phyloP scores from a whole-genome alignment of 2,329 filamentous ascomycete species.

The Aspergillus pseudonomiae region DNA sequence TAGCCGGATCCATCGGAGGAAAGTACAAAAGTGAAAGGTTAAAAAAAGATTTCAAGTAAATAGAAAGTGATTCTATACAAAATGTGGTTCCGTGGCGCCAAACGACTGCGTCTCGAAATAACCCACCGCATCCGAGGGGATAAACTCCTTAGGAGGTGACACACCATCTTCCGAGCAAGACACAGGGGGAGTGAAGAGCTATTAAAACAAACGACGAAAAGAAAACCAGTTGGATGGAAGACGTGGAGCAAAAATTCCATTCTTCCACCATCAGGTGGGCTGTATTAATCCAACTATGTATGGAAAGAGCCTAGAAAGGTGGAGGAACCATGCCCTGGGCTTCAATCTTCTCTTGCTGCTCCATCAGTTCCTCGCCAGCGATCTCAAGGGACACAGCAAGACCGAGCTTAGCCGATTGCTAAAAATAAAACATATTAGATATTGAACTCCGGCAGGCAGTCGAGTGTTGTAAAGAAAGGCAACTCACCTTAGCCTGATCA shows the following conservation, averaged over 20 bases:
- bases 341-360: conserved; percentile 69
- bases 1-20: conserved; percentile 30
- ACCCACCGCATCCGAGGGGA: conserved; percentile 35
- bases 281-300: conserved; percentile 19
- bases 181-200: conserved; percentile 43
- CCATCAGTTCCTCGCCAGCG: conserved; percentile 80
- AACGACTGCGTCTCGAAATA: conserved; percentile 38
- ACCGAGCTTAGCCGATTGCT: conserved; percentile 96
- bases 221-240: conserved; percentile 30
- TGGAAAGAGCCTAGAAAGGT: conserved; percentile 47
- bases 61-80: conserved; percentile 44
- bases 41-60: conserved; percentile 15
- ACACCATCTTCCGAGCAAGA: conserved; percentile 37
- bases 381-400: conserved; percentile 91
- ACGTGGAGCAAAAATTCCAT: conserved; percentile 13
- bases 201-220: conserved; percentile 47
- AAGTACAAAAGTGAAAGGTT: conserved; percentile 20
- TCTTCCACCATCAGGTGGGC: conserved; percentile 11
- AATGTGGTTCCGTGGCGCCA: conserved; percentile 42
- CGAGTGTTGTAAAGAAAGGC: neutral
- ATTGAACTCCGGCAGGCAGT: conserved; percentile 8
- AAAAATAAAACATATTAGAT: conserved; percentile 21
- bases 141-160: conserved; percentile 31
- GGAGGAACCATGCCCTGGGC: conserved; percentile 49
- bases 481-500: conserved; percentile 88